Conservation (phyloP, 139 green algal genomes). For the Yamagishiella unicocca region DNA sequence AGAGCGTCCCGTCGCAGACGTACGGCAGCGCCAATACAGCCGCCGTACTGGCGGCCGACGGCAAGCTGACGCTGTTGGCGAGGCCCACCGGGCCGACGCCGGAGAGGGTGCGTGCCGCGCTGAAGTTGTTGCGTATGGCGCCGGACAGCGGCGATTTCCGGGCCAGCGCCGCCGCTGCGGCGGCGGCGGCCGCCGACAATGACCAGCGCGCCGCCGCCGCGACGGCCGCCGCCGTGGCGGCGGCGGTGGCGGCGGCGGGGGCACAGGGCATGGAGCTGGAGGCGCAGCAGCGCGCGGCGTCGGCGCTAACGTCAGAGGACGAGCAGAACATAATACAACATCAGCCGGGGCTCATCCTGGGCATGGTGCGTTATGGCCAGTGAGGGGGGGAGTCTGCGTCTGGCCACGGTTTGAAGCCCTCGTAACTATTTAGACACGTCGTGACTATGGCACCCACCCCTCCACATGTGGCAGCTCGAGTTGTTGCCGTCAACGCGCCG, state of each 20-base stretch:
- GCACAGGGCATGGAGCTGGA: conserved; percentile 8
- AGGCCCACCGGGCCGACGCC: conserved; percentile 1
- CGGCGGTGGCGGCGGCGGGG: background rate
- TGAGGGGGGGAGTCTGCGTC: background rate
- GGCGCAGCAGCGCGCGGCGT: background rate
- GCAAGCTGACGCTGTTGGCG: conserved; percentile 30
- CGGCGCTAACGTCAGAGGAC: background rate
- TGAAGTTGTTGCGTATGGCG: conserved; percentile 12
- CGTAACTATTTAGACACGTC: too few relatives aligned
- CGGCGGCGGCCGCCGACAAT: background rate
- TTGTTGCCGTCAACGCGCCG: too few relatives aligned
- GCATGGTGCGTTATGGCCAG: background rate
- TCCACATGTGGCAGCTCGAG: too few relatives aligned
- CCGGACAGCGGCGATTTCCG: background rate
- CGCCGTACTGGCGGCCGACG: conserved; percentile 12
- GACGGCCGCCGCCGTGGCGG: background rate
- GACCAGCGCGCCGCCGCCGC: background rate
- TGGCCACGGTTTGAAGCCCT: too few relatives aligned
- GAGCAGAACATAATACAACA: background rate
- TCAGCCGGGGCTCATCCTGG: conserved; percentile 26
- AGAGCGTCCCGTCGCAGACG: conserved; percentile 29
- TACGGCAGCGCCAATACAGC: conserved; percentile 18
- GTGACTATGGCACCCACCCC: too few relatives aligned
- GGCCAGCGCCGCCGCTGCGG: background rate
- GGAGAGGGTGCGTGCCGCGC: conserved; percentile 14